Evolutionary conservation across 768 basidiomycete genomes (phyloP).

Genomic region (Floccularia luteovirens): DNA sequence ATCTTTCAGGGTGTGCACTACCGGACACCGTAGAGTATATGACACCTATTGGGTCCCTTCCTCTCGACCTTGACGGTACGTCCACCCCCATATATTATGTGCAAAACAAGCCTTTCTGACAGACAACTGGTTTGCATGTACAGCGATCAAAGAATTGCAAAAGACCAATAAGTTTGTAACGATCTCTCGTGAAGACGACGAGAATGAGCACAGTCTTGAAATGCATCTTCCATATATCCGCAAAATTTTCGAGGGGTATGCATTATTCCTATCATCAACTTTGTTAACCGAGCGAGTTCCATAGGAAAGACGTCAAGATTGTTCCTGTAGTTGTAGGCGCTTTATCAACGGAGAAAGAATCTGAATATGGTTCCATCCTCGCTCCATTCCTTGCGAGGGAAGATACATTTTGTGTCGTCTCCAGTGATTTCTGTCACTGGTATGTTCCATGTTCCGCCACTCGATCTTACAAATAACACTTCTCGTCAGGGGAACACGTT

Average conservation of each 20-base stretch:
- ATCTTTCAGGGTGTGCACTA: conserved; percentile 82
- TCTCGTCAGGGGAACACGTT: conserved; percentile 65
- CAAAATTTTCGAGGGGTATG: conserved; percentile 75
- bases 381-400: conserved; percentile 74
- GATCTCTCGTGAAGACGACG: conserved; percentile 66
- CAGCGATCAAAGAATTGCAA: conserved; percentile 63
- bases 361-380: conserved; percentile 57
- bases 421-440: conserved; percentile 99
- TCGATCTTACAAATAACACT: background rate
- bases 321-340: conserved; percentile 90
- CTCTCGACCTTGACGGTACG: conserved; percentile 75
- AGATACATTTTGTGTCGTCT: conserved; percentile 84
- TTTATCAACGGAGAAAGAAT: conserved; percentile 53
- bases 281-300: background rate
- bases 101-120: too few relatives aligned
- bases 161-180: conserved; percentile 61
- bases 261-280: background rate
- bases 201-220: conserved; percentile 95
- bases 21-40: conserved; percentile 70
- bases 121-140: background rate
- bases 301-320: conserved; percentile 67
- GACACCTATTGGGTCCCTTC: conserved; percentile 81
- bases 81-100: conserved; percentile 1
- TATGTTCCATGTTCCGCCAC: conserved; percentile 21
- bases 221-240: conserved; percentile 94